Base-by-base conservation (phyloP, 352 stramenopile species). In the Phytopythium oedochilum region DNA sequence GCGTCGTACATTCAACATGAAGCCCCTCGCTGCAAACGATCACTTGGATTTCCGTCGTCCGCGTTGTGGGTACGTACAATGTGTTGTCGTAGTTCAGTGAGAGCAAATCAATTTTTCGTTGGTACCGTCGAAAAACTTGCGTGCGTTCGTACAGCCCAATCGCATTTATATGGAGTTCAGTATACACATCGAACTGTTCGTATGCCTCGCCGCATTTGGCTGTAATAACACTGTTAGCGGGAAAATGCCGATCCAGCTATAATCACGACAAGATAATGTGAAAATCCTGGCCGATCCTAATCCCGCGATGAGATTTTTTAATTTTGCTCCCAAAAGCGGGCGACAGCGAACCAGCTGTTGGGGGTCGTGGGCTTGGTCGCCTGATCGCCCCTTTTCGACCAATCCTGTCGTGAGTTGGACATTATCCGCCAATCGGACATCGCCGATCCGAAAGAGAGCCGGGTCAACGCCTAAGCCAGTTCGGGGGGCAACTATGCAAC, bases 271-370 rank as follows among this genome's bases (percentile, higher is more conserved):
- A 43, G n/a, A 22, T 6, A n/a, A n/a, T n/a, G n/a, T n/a, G 6
- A 23, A 46, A 46, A 29, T 46, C 39, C 39, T 6, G 20, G n/a
- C 39, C 39, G n/a, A 46, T 46, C 39, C 39, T 40, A 40, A 40
- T 40, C 17, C 14, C 17, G 10, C 31, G 12, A 12, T 7, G 14
- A 3, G 11, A 40, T 20, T 20, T 18, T 40, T 40, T 40, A 40
- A 40, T 40, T 40, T 40, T 15, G 8, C 35, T 11, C 31, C 31
- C 11, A 40, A 40, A 40, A 20, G n/a, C 12, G 34, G 34, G 14
- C n/a, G 34, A n/a, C 14, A 18, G 2, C 14, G 7, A 39, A 39
- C 34, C 34, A 42, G 36, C 17, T 42, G 36, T 42, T 42, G 36
- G 2, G 8, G 36, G 36, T 42, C 18, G 36, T 42, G 10, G 15